These are phyloP conservation scores for Asterophora lycoperdoides DNA, from an alignment of 768 basidiomycete genomes.

Conservation along the genomic window DNA sequence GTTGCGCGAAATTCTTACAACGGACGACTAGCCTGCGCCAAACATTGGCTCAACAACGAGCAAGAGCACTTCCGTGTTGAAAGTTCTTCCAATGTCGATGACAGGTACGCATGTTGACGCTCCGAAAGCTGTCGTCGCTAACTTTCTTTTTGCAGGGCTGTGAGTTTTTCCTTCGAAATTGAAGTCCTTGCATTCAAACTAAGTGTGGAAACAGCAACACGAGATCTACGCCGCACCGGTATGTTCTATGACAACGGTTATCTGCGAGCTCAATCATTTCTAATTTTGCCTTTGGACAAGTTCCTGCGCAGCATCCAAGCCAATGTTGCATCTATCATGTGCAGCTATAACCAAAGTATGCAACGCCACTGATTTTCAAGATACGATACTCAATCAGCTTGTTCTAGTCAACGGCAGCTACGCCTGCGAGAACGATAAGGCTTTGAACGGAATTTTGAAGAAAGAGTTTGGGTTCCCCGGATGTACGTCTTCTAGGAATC, in stretches of 20 bases:
- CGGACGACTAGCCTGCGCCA: constrained; percentile 80
- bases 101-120: constrained; percentile 43
- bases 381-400: constrained; percentile 18
- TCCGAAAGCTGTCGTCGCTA: too few species aligned
- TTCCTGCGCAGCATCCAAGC: constrained; percentile 72
- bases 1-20: not conserved
- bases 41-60: constrained; percentile 65
- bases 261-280: too few species aligned
- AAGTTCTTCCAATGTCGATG: constrained; percentile 68
- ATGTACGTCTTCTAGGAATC: constrained; percentile 33
- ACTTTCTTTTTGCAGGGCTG: too few species aligned
- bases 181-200: too few species aligned
- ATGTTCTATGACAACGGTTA: too few species aligned
- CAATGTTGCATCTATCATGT: constrained; percentile 70
- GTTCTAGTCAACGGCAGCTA: constrained; percentile 67
- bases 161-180: too few species aligned
- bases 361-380: too few species aligned
- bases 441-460: constrained; percentile 70
- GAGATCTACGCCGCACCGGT: constrained; percentile 60
- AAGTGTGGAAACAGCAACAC: too few species aligned
- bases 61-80: constrained; percentile 59
- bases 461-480: constrained; percentile 74
- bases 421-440: constrained; percentile 70
- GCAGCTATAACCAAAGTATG: constrained; percentile 53
- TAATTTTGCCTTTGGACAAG: too few species aligned